Base-by-base conservation (phyloP, 2,329 filamentous ascomycete genomes). In the Whalleya microplaca region DNA sequence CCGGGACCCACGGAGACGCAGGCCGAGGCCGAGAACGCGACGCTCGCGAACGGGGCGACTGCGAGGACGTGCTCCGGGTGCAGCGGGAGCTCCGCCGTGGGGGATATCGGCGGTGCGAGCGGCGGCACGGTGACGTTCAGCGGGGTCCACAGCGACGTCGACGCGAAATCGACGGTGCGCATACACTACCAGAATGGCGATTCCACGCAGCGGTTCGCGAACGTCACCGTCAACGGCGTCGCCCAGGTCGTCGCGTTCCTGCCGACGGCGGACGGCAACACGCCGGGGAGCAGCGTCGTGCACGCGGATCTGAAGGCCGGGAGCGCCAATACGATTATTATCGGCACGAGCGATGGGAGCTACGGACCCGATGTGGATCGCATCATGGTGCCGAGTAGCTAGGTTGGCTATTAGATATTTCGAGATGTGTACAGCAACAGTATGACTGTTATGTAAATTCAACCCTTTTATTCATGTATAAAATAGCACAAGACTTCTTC, bases 141-240 rank as follows among this genome's bases (percentile, higher is more conserved):
- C 0, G 72, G 71, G 3, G 74, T 86, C 1, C 71, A 71, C 16
- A 79, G 78, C 46, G 70, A 74, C 1, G 75, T 69, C 0, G 71
- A 76, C 0, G 79, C 77, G 0, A 67, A 74, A 12, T 81, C 77
- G 0, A 85, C 84, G 0, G 72, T 88, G 9, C 71, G 80, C 1
- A 76, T 88, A 51, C 78, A 81, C 62, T 82, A 84, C 64, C 66
- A 77, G 14, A 87, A 87, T 55, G 82, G 82, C 0, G 83, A 88
- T 59, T 76, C 63, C 0, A 67, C 67, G 0, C 77, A 84, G 60
- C 70, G 85, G 21, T 81, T 78, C 65, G 83, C 82, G 0, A 76
- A 76, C 41, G 80, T 87, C 1, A 73, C 71, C 2, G 83, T 88
- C 2, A 87, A 88, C 58, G 84, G 81, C 0, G 75, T 75, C 29